Base-by-base conservation (phyloP, 225 moss, liverwort and hornwort species). In the Sphagnum contortum region DNA sequence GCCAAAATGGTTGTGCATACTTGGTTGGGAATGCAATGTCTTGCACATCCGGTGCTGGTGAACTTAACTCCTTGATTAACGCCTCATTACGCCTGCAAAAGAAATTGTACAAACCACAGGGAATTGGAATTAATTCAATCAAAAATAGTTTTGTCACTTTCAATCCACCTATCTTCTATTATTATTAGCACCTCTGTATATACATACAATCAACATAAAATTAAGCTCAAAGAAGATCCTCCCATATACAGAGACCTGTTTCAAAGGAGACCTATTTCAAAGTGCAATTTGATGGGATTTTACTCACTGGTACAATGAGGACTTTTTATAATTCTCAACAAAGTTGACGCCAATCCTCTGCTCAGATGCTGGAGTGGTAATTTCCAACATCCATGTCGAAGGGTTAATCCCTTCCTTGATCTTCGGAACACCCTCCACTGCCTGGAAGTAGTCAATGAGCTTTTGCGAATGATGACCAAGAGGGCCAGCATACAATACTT, bases 1-100 rank as follows among this genome's bases (percentile, higher is more conserved):
- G 69, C 72, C 59, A 56, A 45, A 75, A 71, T 10, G 90, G 68
- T 57, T 93, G 92, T 2, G 92, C 74, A 8, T 63, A 93, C 48
- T 45, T 76, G 0, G 83, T 83, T 13, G 90, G 80, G 60, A 93
- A 93, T 11, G 71, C 66, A 50, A 93, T 78, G 64, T 93, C 92
- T 44, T 72, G 44, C 0, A 80, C 66, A 5, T 66, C 86, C 45
- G 83, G 75, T 8, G 65, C 66, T 5, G 90, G 86, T 29, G 70
- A 57, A 61, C 84, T 84, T 75, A 93, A 60, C 55, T 81, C 75
- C 59, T 81, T 83, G 70, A 90, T 88, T 3, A 93, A 59, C 49
- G 67, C 60, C 49, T 79, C 76, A 50, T 83, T 82, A 11, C 77
- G 86, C 69, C 92, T 93, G 83, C n/a, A 63, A 48, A 46, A 66